Conservation (phyloP, 805 yeast genomes). For the Pichia scutulata region DNA sequence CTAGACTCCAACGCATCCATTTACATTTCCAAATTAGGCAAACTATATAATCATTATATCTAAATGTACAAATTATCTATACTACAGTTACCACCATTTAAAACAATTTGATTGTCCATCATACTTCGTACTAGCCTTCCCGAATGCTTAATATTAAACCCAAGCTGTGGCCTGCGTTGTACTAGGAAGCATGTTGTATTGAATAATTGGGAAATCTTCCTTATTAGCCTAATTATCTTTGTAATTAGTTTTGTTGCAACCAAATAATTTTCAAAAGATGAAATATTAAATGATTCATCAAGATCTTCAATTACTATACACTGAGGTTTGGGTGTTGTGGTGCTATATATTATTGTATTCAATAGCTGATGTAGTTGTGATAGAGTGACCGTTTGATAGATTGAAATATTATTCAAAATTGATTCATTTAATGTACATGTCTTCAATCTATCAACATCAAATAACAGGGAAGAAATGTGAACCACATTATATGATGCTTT, state of each 20-base stretch:
- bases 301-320: constrained; percentile 23
- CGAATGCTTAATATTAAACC: constrained; percentile 18
- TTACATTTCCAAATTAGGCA: not conserved
- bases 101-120: constrained; percentile 17
- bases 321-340: not conserved
- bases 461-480: constrained; percentile 6
- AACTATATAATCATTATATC: not conserved
- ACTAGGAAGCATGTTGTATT: constrained; percentile 12
- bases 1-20: too few species aligned
- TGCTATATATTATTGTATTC: not conserved
- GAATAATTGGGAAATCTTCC: constrained; percentile 18
- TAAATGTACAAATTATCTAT: not conserved
- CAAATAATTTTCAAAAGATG: constrained; percentile 17
- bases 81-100: not conserved
- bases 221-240: constrained; percentile 10
- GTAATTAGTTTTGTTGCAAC: constrained; percentile 3
- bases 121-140: constrained; percentile 15
- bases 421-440: not conserved
- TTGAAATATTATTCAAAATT: not conserved
- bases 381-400: not conserved
- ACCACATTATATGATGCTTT: constrained; percentile 8
- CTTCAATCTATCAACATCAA: constrained; percentile 4
- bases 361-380: not conserved
- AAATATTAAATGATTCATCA: constrained; percentile 21
- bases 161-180: not conserved